These are phyloP conservation scores for Sporothrix mexicana DNA, from an alignment of 2,329 filamentous ascomycete genomes.

Conservation along the genomic window DNA sequence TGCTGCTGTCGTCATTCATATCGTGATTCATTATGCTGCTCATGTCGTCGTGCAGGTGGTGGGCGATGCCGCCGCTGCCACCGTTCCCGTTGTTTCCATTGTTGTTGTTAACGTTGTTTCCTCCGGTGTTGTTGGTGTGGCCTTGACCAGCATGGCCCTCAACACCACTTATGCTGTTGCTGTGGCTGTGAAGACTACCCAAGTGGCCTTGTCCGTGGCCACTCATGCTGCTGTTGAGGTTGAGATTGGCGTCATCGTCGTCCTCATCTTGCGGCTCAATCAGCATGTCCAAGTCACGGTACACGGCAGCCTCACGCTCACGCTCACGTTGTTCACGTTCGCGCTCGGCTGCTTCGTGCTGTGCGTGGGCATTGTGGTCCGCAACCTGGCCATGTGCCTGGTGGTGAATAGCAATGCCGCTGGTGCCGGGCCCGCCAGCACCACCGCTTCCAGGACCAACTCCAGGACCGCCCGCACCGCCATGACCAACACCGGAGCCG, in stretches of 20 bases:
- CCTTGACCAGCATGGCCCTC: not conserved
- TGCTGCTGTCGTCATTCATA: constrained; percentile 28
- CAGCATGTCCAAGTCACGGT: constrained; percentile 59
- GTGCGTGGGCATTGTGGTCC: constrained; percentile 24
- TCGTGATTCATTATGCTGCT: constrained; percentile 27
- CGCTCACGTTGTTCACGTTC: constrained; percentile 43
- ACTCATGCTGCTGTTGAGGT: constrained; percentile 36
- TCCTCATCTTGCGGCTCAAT: constrained; percentile 55
- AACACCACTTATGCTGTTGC: constrained; percentile 6
- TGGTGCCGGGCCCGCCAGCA: not conserved
- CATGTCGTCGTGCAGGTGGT: constrained; percentile 27
- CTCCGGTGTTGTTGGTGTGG: not conserved
- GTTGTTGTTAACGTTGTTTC: not conserved
- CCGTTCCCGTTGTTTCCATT: constrained; percentile 1
- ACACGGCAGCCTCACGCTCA: constrained; percentile 51
- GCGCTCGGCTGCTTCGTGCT: constrained; percentile 45
- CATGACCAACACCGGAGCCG: not conserved
- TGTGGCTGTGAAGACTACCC: constrained; percentile 2
- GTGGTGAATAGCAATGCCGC: constrained; percentile 17
- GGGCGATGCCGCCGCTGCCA: not conserved
- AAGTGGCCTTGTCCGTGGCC: not conserved
- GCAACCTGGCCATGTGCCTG: constrained; percentile 30
- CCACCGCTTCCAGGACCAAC: not conserved
- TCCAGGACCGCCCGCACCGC: not conserved
- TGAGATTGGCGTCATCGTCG: constrained; percentile 45